These are phyloP conservation scores for Annona squamosa DNA, from an alignment of 164 flowering plant species.

Conservation along the genomic window DNA sequence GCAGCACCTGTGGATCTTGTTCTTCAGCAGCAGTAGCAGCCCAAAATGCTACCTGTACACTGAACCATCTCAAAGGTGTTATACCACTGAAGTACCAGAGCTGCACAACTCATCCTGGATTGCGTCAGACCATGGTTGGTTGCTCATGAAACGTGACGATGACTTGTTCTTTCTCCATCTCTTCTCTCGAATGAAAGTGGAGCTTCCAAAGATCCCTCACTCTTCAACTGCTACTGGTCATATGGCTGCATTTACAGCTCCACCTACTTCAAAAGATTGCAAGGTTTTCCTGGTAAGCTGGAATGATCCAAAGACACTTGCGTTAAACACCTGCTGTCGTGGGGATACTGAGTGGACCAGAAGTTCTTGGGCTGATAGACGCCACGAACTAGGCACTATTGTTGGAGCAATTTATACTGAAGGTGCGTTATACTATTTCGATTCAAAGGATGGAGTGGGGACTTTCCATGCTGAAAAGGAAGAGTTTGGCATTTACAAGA, in stretches of 20 bases:
- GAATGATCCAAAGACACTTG: neutral
- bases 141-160: neutral
- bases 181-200: neutral
- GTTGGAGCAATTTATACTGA: neutral
- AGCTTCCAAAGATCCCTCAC: neutral
- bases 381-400: neutral
- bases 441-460: neutral
- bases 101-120: neutral
- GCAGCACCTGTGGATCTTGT: neutral
- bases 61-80: neutral
- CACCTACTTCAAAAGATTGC: neutral
- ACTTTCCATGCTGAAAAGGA: neutral
- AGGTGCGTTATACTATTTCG: neutral
- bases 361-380: neutral
- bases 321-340: neutral
- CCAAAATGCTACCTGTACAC: neutral
- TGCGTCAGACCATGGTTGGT: neutral
- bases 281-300: neutral
- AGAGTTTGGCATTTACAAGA: neutral
- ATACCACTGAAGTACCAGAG: neutral
- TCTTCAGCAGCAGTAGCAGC: neutral
- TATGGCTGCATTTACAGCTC: neutral
- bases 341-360: neutral
- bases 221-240: neutral
- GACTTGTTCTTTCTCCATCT: neutral